A percentile compares a stretch with the other conserved stretches of the same genome.
phyloP scores from a whole-genome alignment of 768 basidiomycete species.

The Russula griseocarnosa region DNA sequence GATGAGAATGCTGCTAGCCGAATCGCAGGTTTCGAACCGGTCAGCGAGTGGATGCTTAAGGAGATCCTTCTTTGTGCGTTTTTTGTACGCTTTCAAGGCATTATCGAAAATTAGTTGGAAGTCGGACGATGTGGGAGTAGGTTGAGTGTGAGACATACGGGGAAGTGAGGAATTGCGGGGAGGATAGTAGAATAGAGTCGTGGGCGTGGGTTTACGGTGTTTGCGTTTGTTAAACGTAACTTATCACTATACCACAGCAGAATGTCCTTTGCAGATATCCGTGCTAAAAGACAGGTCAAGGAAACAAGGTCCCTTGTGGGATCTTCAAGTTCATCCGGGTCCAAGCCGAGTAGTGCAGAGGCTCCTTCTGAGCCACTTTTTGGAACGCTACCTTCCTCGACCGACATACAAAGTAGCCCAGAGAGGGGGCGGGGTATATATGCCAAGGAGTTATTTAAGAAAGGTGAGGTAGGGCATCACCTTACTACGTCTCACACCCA shows the following conservation, averaged over 20 bases:
- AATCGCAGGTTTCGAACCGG: no score
- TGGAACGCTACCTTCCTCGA: conserved; percentile 15
- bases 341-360: neutral
- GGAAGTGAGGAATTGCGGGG: no score
- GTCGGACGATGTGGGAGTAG: no score
- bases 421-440: conserved; percentile 28
- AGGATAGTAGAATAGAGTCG: no score
- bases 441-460: conserved; percentile 27
- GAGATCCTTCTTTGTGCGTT: no score
- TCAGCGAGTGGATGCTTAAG: no score
- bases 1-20: no score
- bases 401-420: conserved; percentile 7
- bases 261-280: conserved; percentile 23
- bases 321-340: neutral
- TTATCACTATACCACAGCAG: neutral
- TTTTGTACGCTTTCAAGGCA: no score
- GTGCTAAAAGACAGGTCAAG: conserved; percentile 19
- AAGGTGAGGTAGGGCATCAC: conserved; percentile 7
- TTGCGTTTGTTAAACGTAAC: conserved; percentile 27
- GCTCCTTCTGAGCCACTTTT: conserved; percentile 12
- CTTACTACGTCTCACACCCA: conserved; percentile 1
- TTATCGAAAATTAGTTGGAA: no score
- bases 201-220: no score
- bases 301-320: conserved; percentile 19
- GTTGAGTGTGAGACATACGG: no score